Base-by-base conservation (phyloP, 75 land plant genomes). In the Sequoia sempervirens region DNA sequence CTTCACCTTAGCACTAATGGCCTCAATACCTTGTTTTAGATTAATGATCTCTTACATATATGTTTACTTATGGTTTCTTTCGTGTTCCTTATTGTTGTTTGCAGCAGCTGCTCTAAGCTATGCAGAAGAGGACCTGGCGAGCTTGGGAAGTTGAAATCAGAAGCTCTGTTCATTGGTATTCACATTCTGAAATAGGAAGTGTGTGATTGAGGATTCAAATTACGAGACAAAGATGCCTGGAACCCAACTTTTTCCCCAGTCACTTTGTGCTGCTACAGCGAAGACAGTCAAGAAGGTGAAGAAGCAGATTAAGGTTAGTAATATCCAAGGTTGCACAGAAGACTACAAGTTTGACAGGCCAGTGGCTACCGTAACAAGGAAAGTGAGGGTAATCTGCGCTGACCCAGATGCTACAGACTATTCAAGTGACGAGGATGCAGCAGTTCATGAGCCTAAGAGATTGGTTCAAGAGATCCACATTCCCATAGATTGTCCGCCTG, bases 81-180 rank as follows among this genome's bases (percentile, higher is more conserved):
- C 2, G 28, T 80, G 2, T 3, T 47, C 18, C 17, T 11, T 5
- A 46, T 81, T 50, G 36, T 32, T 30, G 36, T 53, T 17, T 53
- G 82, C 54, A 81, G 82, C 36, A 34, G 56, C 61, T 54, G 82
- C 40, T 81, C 40, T 32, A 81, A 50, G 36, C 82, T 54, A 81
- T 81, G 82, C 82, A 81, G 82, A 54, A 54, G 54, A 28, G 7
- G 64, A 36, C 82, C 64, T 32, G 82, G 61, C 32, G 36, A 81
- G 26, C 37, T 81, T 81, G 82, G 82, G 34, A 81, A 81, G 82
- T 81, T 81, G 61, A 81, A 81, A 81, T 53, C 82, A 54, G 82
- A 54, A 40, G 54, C 34, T 32, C 61, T 54, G 32, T 45, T 81
- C 26, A n/a, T 50, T 17, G 82, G 82, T 18, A 81, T 54, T 53